Evolutionary conservation across 257 asterid genomes (phyloP).

Genomic region (Gynochthodes officinalis): DNA sequence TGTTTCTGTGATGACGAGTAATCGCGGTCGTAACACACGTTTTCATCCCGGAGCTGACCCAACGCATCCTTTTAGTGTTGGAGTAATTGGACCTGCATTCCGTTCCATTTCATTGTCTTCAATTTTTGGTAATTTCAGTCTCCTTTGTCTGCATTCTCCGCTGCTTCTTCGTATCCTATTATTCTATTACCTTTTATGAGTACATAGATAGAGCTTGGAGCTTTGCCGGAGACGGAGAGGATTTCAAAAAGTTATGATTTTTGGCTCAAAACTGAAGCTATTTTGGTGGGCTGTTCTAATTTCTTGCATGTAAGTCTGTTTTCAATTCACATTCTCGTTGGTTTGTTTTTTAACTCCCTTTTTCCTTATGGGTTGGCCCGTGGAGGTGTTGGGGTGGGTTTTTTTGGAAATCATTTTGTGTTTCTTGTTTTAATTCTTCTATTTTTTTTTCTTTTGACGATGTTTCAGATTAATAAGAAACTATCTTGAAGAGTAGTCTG

Average conservation of each 20-base stretch:
- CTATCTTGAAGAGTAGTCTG: neutral
- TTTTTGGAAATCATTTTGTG: neutral
- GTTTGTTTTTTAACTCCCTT: no score
- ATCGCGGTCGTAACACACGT: no score
- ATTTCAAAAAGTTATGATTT: neutral
- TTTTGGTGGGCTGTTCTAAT: constrained; percentile 1
- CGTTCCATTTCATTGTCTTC: no score
- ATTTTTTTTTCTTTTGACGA: no score
- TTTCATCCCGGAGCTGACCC: no score
- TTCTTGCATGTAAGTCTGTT: constrained; percentile 9
- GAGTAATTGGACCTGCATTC: no score
- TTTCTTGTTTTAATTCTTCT: neutral
- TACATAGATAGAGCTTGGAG: neutral
- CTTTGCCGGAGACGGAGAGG: neutral
- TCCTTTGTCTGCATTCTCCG: neutral
- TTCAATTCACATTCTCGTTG: neutral
- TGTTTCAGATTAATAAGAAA: neutral
- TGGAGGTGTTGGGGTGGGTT: neutral
- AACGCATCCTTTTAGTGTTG: no score
- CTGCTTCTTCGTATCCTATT: no score
- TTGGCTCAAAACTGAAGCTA: neutral
- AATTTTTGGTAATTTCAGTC: neutral
- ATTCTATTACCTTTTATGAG: no score
- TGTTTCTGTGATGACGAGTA: no score
- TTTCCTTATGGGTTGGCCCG: neutral